A percentile compares a stretch with the other conserved stretches of the same genome.
Evolutionary conservation across 176 grass and related monocot species (phyloP).

Genomic region (Chrysopogon serrulatus): DNA sequence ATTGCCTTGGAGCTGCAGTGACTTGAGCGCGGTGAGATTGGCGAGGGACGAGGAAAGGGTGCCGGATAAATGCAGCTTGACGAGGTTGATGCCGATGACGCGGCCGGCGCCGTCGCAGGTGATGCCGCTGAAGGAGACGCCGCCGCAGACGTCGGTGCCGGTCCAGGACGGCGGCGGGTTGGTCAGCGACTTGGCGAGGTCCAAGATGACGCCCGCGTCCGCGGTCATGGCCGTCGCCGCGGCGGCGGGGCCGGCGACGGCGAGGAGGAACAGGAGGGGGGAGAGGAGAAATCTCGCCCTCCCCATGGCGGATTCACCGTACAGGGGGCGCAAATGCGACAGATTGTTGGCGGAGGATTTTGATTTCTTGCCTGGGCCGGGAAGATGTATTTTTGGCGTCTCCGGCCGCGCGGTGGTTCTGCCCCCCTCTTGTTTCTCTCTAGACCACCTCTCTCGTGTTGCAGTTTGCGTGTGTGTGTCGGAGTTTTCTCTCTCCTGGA

Average conservation of each 20-base stretch:
- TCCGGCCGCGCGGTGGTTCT: constrained; percentile 4
- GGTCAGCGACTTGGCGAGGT: constrained; percentile 46
- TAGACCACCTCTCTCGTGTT: neutral
- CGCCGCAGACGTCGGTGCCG: constrained; percentile 31
- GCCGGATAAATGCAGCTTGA: constrained; percentile 31
- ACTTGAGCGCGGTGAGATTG: constrained; percentile 47
- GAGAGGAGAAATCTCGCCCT: constrained; percentile 17
- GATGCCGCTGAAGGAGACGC: constrained; percentile 21
- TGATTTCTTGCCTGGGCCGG: neutral
- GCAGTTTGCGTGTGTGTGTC: neutral
- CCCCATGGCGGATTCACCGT: constrained; percentile 42
- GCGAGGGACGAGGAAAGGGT: constrained; percentile 46
- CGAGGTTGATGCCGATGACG: constrained; percentile 63
- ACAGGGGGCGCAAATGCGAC: neutral
- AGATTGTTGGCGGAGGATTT: neutral
- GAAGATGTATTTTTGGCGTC: constrained; percentile 30
- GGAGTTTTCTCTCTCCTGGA: neutral
- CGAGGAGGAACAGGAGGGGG: constrained; percentile 7
- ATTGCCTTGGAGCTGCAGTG: constrained; percentile 64
- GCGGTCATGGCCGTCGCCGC: constrained; percentile 25
- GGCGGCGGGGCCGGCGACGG: neutral
- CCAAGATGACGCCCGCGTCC: constrained; percentile 53
- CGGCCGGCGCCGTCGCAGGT: constrained; percentile 49
- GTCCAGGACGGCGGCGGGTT: constrained; percentile 44
- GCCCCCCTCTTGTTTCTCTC: neutral